Percentiles rank a stretch among this genome's conserved stretches.
phyloP scores from a whole-genome alignment of 2,329 filamentous ascomycete genomes.

The Fusarium globosum region DNA sequence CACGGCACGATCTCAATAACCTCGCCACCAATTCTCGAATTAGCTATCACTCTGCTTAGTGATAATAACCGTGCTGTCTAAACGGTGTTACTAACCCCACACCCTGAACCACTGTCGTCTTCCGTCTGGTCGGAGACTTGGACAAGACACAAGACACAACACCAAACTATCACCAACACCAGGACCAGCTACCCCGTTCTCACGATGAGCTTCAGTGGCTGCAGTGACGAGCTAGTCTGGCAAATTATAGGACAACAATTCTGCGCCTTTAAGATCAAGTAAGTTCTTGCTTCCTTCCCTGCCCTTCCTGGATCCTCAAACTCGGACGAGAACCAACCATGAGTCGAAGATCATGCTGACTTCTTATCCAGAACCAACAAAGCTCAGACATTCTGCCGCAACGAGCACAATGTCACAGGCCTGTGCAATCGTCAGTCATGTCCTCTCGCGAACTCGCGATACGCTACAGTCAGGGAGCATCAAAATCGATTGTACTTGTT shows the following conservation, averaged over 20 bases:
- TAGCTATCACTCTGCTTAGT: no score
- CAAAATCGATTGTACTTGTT: neutral
- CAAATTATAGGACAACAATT: constrained; percentile 95
- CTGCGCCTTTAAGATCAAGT: constrained; percentile 96
- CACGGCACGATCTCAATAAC: neutral
- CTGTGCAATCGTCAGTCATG: constrained; percentile 90
- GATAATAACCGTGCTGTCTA: neutral
- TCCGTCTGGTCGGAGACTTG: neutral
- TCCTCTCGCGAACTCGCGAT: constrained; percentile 81
- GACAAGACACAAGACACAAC: neutral
- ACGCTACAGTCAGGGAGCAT: neutral
- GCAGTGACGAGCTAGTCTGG: constrained; percentile 83
- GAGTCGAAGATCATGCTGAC: constrained; percentile 26
- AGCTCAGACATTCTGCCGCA: constrained; percentile 92
- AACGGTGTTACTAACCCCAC: no score
- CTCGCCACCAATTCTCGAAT: neutral
- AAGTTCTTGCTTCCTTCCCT: constrained; percentile 44
- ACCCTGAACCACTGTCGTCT: neutral
- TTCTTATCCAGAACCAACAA: constrained; percentile 74
- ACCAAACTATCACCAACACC: neutral
- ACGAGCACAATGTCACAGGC: constrained; percentile 88
- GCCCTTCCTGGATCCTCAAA: no score
- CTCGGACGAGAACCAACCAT: no score
- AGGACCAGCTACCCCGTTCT: neutral
- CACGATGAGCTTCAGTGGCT: constrained; percentile 56